Evolutionary conservation across 73 alveolate genomes (phyloP).

Genomic region (Uronychia setigera): DNA sequence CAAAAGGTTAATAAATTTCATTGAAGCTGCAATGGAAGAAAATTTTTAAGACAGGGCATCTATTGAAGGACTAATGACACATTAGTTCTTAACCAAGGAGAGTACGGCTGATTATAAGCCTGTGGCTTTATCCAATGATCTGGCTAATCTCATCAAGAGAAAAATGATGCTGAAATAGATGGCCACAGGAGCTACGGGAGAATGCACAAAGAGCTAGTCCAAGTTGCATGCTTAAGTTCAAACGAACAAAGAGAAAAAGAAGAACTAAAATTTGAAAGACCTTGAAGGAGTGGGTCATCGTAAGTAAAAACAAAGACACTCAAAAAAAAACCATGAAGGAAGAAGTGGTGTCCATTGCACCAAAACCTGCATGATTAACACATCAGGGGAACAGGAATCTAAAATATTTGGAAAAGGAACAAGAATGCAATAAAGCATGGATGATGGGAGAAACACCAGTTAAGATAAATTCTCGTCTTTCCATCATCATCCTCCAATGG

Average conservation of each 20-base stretch:
- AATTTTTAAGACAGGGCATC: conserved; percentile 82
- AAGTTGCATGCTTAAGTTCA: conserved; percentile 2
- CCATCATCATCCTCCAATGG: neutral
- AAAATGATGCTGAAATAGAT: neutral
- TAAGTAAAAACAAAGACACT: no score
- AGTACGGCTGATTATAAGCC: conserved; percentile 12
- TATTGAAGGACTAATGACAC: conserved; percentile 71
- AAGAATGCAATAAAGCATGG: neutral
- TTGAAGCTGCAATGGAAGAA: conserved; percentile 62
- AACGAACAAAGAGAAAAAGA: neutral
- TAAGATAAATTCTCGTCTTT: neutral
- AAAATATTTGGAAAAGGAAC: neutral
- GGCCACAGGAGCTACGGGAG: neutral
- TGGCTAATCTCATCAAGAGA: neutral
- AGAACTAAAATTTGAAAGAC: neutral
- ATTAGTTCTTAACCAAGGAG: conserved; percentile 60
- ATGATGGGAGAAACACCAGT: neutral
- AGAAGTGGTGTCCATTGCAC: neutral
- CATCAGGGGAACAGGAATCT: neutral
- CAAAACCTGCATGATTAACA: neutral
- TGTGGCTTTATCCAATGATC: conserved; percentile 9
- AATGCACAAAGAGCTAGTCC: conserved; percentile 2
- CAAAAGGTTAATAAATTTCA: conserved; percentile 58
- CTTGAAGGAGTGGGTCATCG: neutral
- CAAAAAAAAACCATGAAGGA: neutral